Evolutionary conservation across 2,329 filamentous ascomycete species (phyloP).

Genomic region (Lasiodiplodia sp.): DNA sequence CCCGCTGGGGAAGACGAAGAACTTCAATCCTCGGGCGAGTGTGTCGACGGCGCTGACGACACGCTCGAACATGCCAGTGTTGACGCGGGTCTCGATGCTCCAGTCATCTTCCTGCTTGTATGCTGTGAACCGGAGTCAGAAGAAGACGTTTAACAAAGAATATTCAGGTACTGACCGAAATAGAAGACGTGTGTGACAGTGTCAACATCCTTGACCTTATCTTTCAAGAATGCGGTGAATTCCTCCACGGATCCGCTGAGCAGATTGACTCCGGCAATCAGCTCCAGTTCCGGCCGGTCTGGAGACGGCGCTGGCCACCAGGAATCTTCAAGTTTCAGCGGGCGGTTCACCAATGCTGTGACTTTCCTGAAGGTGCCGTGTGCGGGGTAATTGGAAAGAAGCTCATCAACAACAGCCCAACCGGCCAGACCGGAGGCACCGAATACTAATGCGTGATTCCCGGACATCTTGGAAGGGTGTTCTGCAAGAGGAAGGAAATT

Average conservation of each 20-base stretch:
- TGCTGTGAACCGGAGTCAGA: slow-evolving; percentile 31
- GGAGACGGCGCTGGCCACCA: slow-evolving; percentile 42
- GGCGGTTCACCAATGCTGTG: slow-evolving; percentile 52
- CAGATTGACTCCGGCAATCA: slow-evolving; percentile 47
- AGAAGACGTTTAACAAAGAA: background rate
- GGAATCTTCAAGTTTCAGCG: slow-evolving; percentile 42
- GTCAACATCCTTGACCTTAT: slow-evolving; percentile 39
- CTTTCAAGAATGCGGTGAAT: slow-evolving; percentile 37
- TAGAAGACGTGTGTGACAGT: slow-evolving; percentile 49
- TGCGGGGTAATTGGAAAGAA: slow-evolving; percentile 48
- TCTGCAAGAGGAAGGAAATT: background rate
- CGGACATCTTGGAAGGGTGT: background rate
- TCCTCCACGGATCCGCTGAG: slow-evolving; percentile 32
- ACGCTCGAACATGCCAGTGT: slow-evolving; percentile 44
- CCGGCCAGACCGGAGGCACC: slow-evolving; percentile 53
- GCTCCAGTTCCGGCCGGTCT: slow-evolving; percentile 35
- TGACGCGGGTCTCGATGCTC: slow-evolving; percentile 36
- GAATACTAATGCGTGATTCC: slow-evolving; percentile 50
- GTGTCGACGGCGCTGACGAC: slow-evolving; percentile 42
- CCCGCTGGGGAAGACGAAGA: slow-evolving; percentile 45
- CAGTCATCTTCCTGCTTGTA: slow-evolving; percentile 34
- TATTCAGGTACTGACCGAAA: slow-evolving; percentile 37
- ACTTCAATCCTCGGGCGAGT: slow-evolving; percentile 41
- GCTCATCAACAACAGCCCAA: slow-evolving; percentile 53
- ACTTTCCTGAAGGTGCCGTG: slow-evolving; percentile 45